A percentile compares a stretch with the other conserved stretches of the same genome.
These are phyloP conservation scores for Diphasiastrum complanatum DNA, from an alignment of 83 land plant genomes.

Conservation along the genomic window DNA sequence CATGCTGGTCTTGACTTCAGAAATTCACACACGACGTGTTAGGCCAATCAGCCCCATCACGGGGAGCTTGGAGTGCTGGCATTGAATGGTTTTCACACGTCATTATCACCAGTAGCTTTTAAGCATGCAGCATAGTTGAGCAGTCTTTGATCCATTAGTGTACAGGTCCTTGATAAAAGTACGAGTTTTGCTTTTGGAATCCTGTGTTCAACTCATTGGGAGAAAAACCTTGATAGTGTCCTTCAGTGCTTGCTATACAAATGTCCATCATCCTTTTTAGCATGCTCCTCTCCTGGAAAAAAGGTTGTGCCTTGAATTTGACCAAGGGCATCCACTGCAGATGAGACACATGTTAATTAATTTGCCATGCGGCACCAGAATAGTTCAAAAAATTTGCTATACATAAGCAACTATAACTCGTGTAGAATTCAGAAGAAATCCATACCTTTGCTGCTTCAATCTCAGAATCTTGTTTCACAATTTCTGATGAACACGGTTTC, in stretches of 20 bases:
- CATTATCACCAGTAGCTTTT: too few relatives aligned
- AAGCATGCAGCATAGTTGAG: too few relatives aligned
- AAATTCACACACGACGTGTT: too few relatives aligned
- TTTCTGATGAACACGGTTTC: conserved; percentile 39
- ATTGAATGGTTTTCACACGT: too few relatives aligned
- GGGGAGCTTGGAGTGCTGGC: too few relatives aligned
- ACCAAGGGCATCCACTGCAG: conserved; percentile 61
- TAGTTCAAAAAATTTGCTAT: background rate
- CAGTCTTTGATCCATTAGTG: too few relatives aligned
- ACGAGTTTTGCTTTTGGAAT: too few relatives aligned
- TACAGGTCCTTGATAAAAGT: too few relatives aligned
- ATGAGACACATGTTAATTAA: background rate
- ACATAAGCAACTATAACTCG: background rate
- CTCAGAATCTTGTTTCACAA: conserved; percentile 45
- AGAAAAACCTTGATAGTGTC: conserved; percentile 41
- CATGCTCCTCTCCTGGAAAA: conserved; percentile 40
- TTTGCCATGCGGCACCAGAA: background rate
- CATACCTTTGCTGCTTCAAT: conserved; percentile 72
- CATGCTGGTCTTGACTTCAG: too few relatives aligned
- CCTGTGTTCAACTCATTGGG: conserved; percentile 33
- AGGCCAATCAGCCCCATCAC: too few relatives aligned
- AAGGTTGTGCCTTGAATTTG: conserved; percentile 44
- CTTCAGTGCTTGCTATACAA: conserved; percentile 33
- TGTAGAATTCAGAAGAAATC: too few relatives aligned
- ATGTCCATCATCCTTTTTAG: conserved; percentile 42